Evolutionary conservation across 495 filamentous ascomycete genomes (phyloP).

Genomic region (Extremus antarcticus): DNA sequence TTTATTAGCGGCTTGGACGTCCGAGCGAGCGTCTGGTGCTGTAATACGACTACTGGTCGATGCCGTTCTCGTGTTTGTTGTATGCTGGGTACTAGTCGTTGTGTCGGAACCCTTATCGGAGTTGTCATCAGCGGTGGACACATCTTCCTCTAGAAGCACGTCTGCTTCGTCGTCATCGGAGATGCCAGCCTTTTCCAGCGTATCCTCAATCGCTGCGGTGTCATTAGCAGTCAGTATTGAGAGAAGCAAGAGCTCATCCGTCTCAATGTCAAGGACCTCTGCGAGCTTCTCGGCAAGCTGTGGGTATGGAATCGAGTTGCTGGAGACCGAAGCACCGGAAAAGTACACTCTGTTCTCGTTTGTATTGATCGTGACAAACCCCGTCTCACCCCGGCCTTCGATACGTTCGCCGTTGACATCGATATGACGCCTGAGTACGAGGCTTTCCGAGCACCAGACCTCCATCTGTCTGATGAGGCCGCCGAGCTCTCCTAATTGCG

Average conservation of each 20-base stretch:
- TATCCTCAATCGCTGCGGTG: constrained; percentile 1
- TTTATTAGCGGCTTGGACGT: no score
- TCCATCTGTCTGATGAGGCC: background rate
- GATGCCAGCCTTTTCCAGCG: constrained; percentile 2
- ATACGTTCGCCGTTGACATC: background rate
- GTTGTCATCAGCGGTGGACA: no score
- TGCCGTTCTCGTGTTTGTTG: no score
- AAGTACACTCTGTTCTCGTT: background rate
- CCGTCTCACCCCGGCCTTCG: background rate
- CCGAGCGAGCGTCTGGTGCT: no score
- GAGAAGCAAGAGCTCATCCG: background rate
- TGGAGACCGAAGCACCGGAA: background rate
- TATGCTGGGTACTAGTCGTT: no score
- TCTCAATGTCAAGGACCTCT: background rate
- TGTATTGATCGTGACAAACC: background rate
- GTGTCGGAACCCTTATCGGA: no score
- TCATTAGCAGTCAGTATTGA: constrained; percentile 1
- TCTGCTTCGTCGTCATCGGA: background rate
- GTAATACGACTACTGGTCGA: no score
- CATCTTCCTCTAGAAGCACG: no score
- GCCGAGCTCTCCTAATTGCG: background rate
- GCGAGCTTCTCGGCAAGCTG: constrained; percentile 1
- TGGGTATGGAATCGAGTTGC: background rate
- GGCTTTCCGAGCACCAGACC: background rate
- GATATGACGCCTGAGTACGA: constrained; percentile 1